Conservation (phyloP, 306 rosid genomes). For the Ammopiptanthus mongolicus region DNA sequence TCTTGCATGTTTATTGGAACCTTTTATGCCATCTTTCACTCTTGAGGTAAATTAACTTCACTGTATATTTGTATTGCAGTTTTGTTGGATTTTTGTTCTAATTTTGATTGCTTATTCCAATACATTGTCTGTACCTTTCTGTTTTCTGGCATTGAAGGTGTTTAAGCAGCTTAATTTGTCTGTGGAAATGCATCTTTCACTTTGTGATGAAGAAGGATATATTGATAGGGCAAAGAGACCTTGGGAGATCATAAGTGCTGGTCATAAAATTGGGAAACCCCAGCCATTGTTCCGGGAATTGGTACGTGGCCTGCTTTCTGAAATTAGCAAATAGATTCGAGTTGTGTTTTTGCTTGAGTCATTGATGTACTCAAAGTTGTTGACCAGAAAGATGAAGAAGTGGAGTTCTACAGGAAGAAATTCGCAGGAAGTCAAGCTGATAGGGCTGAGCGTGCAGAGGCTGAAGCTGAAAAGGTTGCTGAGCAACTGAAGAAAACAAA, state of each 20-base stretch:
- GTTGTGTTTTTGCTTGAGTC: background rate
- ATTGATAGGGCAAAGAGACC: conserved; percentile 62
- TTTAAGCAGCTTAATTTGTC: conserved; percentile 79
- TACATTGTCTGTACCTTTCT: background rate
- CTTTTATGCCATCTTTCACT: conserved; percentile 88
- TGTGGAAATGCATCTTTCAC: conserved; percentile 48
- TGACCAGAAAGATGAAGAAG: conserved; percentile 85
- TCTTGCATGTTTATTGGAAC: conserved; percentile 85
- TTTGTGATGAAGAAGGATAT: conserved; percentile 72
- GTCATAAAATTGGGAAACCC: conserved; percentile 87
- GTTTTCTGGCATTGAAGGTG: conserved; percentile 50
- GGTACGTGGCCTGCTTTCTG: conserved; percentile 43
- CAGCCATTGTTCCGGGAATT: conserved; percentile 80
- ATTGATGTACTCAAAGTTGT: conserved; percentile 14
- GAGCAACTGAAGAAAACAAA: conserved; percentile 65
- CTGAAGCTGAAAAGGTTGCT: conserved; percentile 74
- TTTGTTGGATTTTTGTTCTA: background rate
- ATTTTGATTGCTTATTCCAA: conserved; percentile 2
- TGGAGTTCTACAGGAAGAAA: conserved; percentile 55
- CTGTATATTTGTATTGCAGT: background rate
- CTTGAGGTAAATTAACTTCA: conserved; percentile 47
- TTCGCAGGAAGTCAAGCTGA: conserved; percentile 99
- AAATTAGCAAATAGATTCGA: background rate
- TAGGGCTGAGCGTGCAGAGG: conserved; percentile 67
- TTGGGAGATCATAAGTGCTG: conserved; percentile 71